These are phyloP conservation scores for Ilyonectria mors-panacis DNA, from an alignment of 2,329 filamentous ascomycete genomes.

Conservation along the genomic window DNA sequence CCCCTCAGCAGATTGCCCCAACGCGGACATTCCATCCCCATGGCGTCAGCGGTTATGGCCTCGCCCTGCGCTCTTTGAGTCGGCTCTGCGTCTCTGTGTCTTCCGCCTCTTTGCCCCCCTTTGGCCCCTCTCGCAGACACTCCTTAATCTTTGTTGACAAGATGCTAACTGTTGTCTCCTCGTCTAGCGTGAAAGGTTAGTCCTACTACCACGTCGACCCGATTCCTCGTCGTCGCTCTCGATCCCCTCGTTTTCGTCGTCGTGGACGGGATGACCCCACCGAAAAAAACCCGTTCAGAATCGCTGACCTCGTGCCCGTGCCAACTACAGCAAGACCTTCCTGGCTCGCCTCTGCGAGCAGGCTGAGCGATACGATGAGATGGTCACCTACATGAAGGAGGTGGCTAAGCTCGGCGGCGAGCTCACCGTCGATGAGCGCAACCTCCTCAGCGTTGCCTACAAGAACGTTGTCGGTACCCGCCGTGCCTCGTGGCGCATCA, in stretches of 20 bases:
- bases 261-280: slow-evolving; percentile 37
- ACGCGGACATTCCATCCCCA: slow-evolving; percentile 12
- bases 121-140: slow-evolving; percentile 22
- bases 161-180: slow-evolving; percentile 55
- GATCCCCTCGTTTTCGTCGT: slow-evolving; percentile 35
- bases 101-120: slow-evolving; percentile 28
- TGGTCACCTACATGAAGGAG: slow-evolving; percentile 99
- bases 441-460: slow-evolving; percentile 98
- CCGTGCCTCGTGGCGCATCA: slow-evolving; percentile 99
- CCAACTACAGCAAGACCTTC: slow-evolving; percentile 90
- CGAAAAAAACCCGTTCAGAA: slow-evolving; percentile 38
- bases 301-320: slow-evolving; percentile 48
- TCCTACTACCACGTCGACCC: slow-evolving; percentile 44
- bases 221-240: slow-evolving; percentile 32
- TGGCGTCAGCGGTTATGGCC: slow-evolving; percentile 15
- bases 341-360: slow-evolving; percentile 99
- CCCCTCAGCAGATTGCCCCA: slow-evolving; percentile 36
- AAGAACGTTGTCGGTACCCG: slow-evolving; percentile 99
- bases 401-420: slow-evolving; percentile 85
- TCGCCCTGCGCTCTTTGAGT: slow-evolving; percentile 13
- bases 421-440: slow-evolving; percentile 96
- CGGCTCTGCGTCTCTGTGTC: slow-evolving; percentile 4
- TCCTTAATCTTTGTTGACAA: slow-evolving; percentile 28
- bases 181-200: slow-evolving; percentile 78
- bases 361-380: slow-evolving; percentile 99